These are phyloP conservation scores for Tolypocladium guangdongense DNA, from an alignment of 2,329 filamentous ascomycete species.

Conservation along the genomic window DNA sequence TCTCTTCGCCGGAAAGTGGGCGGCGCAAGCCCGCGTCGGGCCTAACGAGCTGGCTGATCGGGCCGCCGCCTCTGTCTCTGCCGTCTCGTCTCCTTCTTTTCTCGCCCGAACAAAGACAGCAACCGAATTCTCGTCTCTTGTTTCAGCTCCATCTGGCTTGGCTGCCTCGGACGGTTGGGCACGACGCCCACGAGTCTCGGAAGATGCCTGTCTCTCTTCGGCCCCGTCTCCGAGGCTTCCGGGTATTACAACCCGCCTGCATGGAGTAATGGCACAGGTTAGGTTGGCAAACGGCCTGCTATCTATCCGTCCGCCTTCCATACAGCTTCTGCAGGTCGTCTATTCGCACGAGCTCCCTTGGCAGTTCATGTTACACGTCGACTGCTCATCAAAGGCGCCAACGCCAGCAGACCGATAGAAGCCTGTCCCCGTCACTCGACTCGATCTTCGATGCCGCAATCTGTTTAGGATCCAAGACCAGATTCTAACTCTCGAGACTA, in stretches of 20 bases:
- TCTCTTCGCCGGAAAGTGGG: neutral
- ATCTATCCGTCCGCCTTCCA: neutral
- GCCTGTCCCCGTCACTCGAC: neutral
- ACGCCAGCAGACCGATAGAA: neutral
- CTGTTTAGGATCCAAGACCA: neutral
- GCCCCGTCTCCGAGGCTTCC: neutral
- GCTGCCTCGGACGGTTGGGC: neutral
- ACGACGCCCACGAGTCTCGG: neutral
- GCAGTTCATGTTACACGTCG: neutral
- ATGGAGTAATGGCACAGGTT: neutral
- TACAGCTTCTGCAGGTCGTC: neutral
- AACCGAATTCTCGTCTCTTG: neutral
- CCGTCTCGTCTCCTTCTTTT: neutral
- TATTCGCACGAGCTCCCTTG: neutral
- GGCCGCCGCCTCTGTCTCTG: neutral
- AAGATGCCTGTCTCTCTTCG: neutral
- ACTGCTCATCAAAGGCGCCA: neutral
- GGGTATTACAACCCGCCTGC: neutral
- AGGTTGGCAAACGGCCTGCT: neutral
- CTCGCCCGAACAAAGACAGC: neutral
- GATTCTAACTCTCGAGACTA: neutral
- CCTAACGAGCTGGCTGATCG: neutral
- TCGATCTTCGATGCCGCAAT: neutral
- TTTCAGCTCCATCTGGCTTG: conserved; percentile 1
- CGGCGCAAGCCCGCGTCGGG: neutral